Base-by-base conservation (phyloP, 2,329 filamentous ascomycete genomes). In the Pseudogymnoascus sp. region DNA sequence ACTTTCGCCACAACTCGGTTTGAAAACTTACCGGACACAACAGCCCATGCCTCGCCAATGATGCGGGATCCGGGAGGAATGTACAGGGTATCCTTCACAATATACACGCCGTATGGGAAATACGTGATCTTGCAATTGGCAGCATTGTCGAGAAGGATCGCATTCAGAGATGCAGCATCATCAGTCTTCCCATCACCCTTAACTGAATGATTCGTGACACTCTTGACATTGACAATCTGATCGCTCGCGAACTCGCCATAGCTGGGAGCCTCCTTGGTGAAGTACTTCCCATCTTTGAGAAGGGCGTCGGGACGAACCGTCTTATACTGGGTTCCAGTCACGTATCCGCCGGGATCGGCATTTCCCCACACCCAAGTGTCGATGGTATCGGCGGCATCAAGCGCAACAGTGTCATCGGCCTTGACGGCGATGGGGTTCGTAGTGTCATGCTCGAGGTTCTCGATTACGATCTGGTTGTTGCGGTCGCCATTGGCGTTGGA, bases 11-110 rank as follows among this genome's bases (percentile, higher is more conserved):
- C n/a, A 2, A 28, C 2, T 2, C 5, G 2, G 5, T n/a, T 28
- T 49, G 3, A 49, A 9, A 25, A 49, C 43, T 49, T 49, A 49
- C 46, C 46, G 18, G 46, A 31, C 3, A 53, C 46, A 53, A 75
- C 76, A 7, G 81, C 77, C 76, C 80, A 84, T 4, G 78, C 77
- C 70, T 86, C 82, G 18, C 84, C 84, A 8, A 84, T 75, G 25
- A 87, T 78, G 2, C 77, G 76, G 3, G 81, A 80, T 11, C 80
- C 77, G 6, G 76, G 72, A 0, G 81, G 81, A 34, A 83, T 69
- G 18, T 75, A 73, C 18, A 83, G 70, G 0, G 81, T 83, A 11
- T 73, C 70, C 0, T 74, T 77, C 16, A 82, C 75, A 28, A 77
- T 71, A 68, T 83, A 79, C n/a, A 72, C 68, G 7, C 77, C 79